Evolutionary conservation across 257 asterid genomes (phyloP).

Genomic region (Fraxinus quadrangulata): DNA sequence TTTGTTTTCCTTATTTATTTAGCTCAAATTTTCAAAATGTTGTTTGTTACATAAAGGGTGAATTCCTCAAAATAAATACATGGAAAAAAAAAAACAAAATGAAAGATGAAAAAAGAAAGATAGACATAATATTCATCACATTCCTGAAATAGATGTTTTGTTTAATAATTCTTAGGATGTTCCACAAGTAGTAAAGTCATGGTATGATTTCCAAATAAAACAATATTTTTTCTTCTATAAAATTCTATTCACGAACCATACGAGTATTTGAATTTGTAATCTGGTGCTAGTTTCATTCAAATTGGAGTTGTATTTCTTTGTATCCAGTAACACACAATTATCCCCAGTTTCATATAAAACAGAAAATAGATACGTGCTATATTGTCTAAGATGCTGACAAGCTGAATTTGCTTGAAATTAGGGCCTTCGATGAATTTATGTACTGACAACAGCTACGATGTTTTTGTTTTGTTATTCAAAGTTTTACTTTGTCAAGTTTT

Average conservation of each 20-base stretch:
- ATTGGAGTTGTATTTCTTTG: neutral
- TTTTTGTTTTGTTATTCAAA: neutral
- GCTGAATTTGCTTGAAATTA: neutral
- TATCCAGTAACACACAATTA: neutral
- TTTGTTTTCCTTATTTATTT: neutral
- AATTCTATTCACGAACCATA: neutral
- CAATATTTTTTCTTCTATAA: neutral
- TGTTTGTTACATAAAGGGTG: neutral
- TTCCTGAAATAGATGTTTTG: neutral
- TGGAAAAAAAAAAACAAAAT: neutral
- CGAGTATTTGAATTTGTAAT: neutral
- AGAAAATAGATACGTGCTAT: neutral
- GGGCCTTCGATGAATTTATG: neutral
- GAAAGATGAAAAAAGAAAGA: neutral
- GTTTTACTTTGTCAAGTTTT: too few species aligned
- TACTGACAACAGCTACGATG: neutral
- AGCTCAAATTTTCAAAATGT: neutral
- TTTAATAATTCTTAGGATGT: slow-evolving; percentile 1
- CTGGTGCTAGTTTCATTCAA: neutral
- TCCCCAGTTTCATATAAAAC: neutral
- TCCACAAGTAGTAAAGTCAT: neutral
- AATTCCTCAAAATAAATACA: neutral
- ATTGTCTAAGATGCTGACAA: neutral
- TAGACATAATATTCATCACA: neutral
- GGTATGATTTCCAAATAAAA: neutral